Percentiles rank a stretch among this genome's conserved stretches.
These are phyloP conservation scores for Parasitella parasitica DNA, from an alignment of 371 early-diverging fungal species.

Conservation along the genomic window DNA sequence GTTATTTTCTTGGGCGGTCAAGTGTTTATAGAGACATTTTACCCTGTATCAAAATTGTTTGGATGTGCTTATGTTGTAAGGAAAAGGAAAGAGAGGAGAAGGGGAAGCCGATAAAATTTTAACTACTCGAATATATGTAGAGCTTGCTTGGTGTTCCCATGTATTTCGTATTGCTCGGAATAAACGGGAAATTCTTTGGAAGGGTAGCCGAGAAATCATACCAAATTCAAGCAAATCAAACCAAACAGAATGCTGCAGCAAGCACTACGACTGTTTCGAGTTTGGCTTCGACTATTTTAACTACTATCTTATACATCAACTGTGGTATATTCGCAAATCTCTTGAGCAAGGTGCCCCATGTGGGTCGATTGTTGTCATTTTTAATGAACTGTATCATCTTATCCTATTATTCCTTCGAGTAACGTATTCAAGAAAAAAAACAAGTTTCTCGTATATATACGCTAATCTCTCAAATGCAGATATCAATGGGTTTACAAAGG, in stretches of 20 bases:
- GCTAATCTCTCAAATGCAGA: slow-evolving; percentile 16
- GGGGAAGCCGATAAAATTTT: no score
- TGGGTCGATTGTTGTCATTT: slow-evolving; percentile 42
- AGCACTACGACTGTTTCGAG: slow-evolving; percentile 11
- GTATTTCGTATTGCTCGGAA: slow-evolving; percentile 32
- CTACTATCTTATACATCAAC: slow-evolving; percentile 39
- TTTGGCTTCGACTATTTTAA: slow-evolving; percentile 38
- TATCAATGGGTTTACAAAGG: slow-evolving; percentile 54
- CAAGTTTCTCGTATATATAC: neutral
- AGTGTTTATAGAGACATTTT: slow-evolving; percentile 32
- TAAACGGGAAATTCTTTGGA: slow-evolving; percentile 42
- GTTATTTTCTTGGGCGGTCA: slow-evolving; percentile 37
- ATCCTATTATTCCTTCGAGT: slow-evolving; percentile 51
- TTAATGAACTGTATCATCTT: slow-evolving; percentile 42
- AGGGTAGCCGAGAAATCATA: slow-evolving; percentile 41
- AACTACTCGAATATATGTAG: no score
- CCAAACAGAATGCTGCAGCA: neutral
- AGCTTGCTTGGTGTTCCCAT: slow-evolving; percentile 33
- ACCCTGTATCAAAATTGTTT: slow-evolving; percentile 22
- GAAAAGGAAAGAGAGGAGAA: neutral
- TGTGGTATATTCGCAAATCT: slow-evolving; percentile 36
- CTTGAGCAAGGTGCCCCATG: slow-evolving; percentile 33
- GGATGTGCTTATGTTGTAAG: slow-evolving; percentile 44
- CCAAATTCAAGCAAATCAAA: slow-evolving; percentile 21
- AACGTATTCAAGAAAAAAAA: no score